Evolutionary conservation across 2,329 filamentous ascomycete genomes (phyloP), one percentile per base, ranked within the genome.

Genomic region (Stemphylium beticola): DNA sequence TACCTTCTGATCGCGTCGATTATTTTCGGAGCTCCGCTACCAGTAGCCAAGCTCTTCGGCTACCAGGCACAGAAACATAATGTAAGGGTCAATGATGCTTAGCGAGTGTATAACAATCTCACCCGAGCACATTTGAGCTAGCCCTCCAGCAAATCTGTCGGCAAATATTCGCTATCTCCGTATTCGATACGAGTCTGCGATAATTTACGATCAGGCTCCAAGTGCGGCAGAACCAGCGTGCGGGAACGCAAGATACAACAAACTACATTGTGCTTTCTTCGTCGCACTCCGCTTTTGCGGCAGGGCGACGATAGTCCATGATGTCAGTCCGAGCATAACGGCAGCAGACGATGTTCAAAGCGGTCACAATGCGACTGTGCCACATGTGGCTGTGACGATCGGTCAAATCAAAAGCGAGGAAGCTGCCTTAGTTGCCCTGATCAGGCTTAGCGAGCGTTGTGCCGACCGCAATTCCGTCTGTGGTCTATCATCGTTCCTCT

Each of bases 361-460:
- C 53, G 37, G 41, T 55, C 48, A 52, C 33, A n/a, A 39, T 22
- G 37, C 11, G n/a, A 32, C 43, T 42, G 32, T 24, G 37, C 48
- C 53, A 34, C 37, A 31, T 34, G 31, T 50, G 31, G 48, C 32
- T 52, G 32, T 26, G 12, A 37, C 38, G 9, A 18, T 26, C 31
- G 34, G 32, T 22, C 53, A 22, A 55, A 55, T 52, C 41, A 52
- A 42, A 29, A 18, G 9, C 24, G n/a, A 18, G 22, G 20, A 37
- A 11, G 34, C 31, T 11, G 11, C 12, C n/a, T 22, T 36, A 40
- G 52, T 20, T 29, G 29, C n/a, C 34, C 22, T 17, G 0, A 22
- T 32, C 4, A 24, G 29, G 48, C 37, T 46, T 55, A 55, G 53
- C 12, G 37, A 26, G n/a, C n/a, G 31, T 22, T 32, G 29, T 15